Base-by-base conservation (phyloP, 306 rosid species). In the Canavalia ensiformis region DNA sequence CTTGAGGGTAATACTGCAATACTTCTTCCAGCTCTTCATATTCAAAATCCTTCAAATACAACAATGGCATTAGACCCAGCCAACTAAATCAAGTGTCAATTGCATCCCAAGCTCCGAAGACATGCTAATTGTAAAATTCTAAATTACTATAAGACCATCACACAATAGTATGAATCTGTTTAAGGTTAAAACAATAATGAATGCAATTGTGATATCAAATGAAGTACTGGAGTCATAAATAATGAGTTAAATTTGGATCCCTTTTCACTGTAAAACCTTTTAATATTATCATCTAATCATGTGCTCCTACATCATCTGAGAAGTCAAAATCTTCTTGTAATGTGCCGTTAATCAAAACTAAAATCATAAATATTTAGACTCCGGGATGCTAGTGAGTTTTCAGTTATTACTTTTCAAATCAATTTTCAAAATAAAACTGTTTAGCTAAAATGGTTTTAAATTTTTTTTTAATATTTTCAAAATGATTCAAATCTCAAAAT, bases 1-100 rank as follows among this genome's bases (percentile, higher is more conserved):
- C 98, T 57, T 94, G 98, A 59, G 98, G 98, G 65, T 94, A 94
- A 86, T 88, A 85, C 82, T 90, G 93, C 86, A 89, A 47, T 28
- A 94, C 98, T 87, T 90, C 98, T 85, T 91, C 94, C 45, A 90
- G 89, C 86, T 94, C 98, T 76, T 88, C 87, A 68, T 90, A 94
- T 76, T 91, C 93, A 50, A 91, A 94, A 88, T 89, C 97, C 98
- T 94, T 57, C 87, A 65, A 41, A 85, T 66, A 37, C 50, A 63
- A 64, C 42, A 44, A 57, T 70, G 70, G 52, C 59, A 49, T 88
- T 81, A 89, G 86, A 63, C 59, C 9, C 30, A 81, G 11, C 56
- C 72, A 33, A 39, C 66, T 18, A 77, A 42, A 34, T 68, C 10
- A 58, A 56, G 34, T 55, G 55, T 83, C 55, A n/a, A 6, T 39